A percentile compares a stretch with the other conserved stretches of the same genome.
Evolutionary conservation across 179 eudicot species (phyloP).

Genomic region (Carnegiea gigantea): DNA sequence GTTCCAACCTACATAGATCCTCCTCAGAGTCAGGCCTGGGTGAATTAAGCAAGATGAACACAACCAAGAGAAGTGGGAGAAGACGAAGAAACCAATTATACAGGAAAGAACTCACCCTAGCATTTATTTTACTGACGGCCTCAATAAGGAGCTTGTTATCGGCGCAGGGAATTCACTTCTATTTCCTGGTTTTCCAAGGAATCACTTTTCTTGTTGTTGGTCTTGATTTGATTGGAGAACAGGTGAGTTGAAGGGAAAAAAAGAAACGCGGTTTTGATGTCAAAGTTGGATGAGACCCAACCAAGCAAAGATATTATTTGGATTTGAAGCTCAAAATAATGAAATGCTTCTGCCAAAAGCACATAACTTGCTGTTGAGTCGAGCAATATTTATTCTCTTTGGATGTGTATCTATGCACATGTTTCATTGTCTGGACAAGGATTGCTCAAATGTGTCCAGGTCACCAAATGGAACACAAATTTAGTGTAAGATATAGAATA

Average conservation of each 20-base stretch:
- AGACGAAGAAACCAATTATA: constrained; percentile 35
- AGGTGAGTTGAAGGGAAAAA: constrained; percentile 29
- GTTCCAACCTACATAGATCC: constrained; percentile 28
- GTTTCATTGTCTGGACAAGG: constrained; percentile 10
- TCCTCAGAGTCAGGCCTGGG: constrained; percentile 42
- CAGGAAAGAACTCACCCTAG: constrained; percentile 44
- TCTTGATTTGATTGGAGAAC: constrained; percentile 47
- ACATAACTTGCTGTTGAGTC: constrained; percentile 20
- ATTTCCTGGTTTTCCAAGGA: constrained; percentile 45
- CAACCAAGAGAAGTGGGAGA: constrained; percentile 32
- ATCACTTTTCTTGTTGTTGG: constrained; percentile 45
- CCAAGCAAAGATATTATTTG: constrained; percentile 8
- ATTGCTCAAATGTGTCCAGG: constrained; percentile 4
- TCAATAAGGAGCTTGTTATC: constrained; percentile 45
- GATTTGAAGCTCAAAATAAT: constrained; percentile 21
- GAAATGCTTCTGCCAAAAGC: constrained; percentile 11
- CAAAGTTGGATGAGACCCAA: constrained; percentile 15
- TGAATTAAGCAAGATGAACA: constrained; percentile 33
- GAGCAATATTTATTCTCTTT: constrained; percentile 21
- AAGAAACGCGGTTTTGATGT: constrained; percentile 16
- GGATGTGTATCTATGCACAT: constrained; percentile 20
- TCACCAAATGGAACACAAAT: constrained; percentile 23
- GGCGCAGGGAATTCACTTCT: constrained; percentile 49
- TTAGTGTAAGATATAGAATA: constrained; percentile 13
- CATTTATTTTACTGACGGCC: constrained; percentile 44